phyloP scores from a whole-genome alignment of 2,329 filamentous ascomycete genomes.

The Arachnomyces sp. region DNA sequence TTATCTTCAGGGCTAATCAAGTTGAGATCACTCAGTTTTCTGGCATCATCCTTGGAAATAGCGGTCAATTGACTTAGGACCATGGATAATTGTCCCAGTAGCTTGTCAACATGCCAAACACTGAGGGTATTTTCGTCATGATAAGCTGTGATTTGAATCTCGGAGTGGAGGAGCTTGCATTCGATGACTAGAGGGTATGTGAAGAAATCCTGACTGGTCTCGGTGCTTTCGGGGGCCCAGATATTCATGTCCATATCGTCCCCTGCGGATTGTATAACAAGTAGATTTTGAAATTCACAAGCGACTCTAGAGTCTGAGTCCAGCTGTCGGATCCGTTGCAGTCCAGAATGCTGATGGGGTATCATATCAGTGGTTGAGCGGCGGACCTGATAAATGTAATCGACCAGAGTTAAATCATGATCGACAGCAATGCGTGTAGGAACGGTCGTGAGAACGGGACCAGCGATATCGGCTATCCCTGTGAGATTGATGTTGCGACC shows the following conservation, averaged over 20 bases:
- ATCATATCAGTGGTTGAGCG: conserved; percentile 48
- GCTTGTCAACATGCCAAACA: neutral
- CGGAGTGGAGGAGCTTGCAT: conserved; percentile 10
- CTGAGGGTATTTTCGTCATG: neutral
- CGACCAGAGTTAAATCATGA: conserved; percentile 25
- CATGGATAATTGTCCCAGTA: neutral
- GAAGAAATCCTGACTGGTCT: conserved; percentile 17
- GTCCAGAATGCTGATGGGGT: conserved; percentile 47
- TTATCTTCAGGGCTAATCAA: conserved; percentile 27
- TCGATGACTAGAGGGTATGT: conserved; percentile 30
- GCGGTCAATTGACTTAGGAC: conserved; percentile 21
- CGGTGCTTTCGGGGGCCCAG: neutral
- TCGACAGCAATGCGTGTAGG: conserved; percentile 29
- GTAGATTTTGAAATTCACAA: conserved; percentile 34
- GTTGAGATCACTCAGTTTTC: conserved; percentile 23
- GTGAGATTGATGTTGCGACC: conserved; percentile 31
- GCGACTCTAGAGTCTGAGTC: conserved; percentile 35
- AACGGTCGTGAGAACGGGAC: conserved; percentile 34
- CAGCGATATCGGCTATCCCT: conserved; percentile 31
- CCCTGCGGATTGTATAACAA: conserved; percentile 22
- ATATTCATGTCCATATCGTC: neutral
- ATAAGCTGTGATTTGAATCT: conserved; percentile 18
- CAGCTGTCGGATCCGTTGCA: conserved; percentile 43
- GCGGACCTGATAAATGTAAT: conserved; percentile 48
- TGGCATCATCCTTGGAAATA: conserved; percentile 14